Evolutionary conservation across 225 moss, liverwort and hornwort genomes (phyloP), one percentile per base, ranked within the genome.

Genomic region (Ulota crispa): DNA sequence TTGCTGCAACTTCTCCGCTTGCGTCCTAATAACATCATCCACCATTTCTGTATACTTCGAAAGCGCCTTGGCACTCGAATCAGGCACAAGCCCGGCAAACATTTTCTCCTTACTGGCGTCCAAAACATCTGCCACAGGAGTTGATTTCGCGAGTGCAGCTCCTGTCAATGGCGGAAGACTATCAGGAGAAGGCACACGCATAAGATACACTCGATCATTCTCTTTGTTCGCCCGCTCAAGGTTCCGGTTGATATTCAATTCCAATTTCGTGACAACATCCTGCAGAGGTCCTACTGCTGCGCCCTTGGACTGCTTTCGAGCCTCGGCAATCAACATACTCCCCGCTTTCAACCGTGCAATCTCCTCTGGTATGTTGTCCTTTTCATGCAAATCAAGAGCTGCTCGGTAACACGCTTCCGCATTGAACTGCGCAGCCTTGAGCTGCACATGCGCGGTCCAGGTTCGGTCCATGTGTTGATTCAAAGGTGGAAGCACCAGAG

Each of bases 21-120:
- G 99, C 28, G 88, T 86, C 69, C 99, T 87, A 41, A 96, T 99
- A 20, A 95, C 86, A 71, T 99, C 99, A 87, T 99, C 99, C 86
- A 99, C 87, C 99, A 99, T 99, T 82, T 99, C 99, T 26, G 99
- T 99, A 68, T 99, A 99, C 85, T 99, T 99, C 61, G 99, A 99
- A 16, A 99, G 92, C 4, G 99, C 99, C 92, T 99, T 99, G 60
- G 99, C 96, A 84, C 96, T 96, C 24, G 94, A 94, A 75, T 99
- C 99, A 30, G 99, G 99, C 50, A 99, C 99, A 72, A 99, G 86
- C 3, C 91, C 93, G 6, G 99, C 96, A 78, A 99, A 99, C 99
- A 99, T 94, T 78, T 94, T 99, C 83, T 99, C 99, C 83, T 83
- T 92, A 72, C 94, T 96, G 15, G 99, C 99, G 81, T 99, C 99